phyloP scores from a whole-genome alignment of 352 stramenopile species.

The Pythium biforme region DNA sequence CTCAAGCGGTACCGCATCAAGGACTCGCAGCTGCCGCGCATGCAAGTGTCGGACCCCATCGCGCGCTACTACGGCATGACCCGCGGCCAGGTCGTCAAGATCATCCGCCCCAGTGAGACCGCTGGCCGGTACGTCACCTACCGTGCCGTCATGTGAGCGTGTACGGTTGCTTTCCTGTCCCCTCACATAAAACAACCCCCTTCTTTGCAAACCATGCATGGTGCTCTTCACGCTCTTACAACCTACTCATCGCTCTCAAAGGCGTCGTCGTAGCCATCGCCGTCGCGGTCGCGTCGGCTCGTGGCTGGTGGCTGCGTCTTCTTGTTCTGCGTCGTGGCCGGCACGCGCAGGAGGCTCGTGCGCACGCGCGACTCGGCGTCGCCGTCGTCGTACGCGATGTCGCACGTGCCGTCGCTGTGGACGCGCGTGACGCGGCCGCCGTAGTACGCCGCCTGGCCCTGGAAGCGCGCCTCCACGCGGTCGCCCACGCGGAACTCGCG shows the following conservation, averaged over 20 bases:
- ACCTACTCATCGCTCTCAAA: constrained; percentile 60
- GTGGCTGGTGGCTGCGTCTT: constrained; percentile 6
- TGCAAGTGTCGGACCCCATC: constrained; percentile 99
- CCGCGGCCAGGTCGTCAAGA: constrained; percentile 98
- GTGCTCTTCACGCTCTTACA: too few species aligned
- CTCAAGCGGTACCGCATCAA: constrained; percentile 99
- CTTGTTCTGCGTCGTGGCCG: background rate
- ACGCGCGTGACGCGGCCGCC: constrained; percentile 47
- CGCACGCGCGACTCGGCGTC: constrained; percentile 61
- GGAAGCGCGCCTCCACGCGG: constrained; percentile 61
- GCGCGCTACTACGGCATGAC: constrained; percentile 97
- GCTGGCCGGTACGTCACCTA: constrained; percentile 99
- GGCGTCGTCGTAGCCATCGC: constrained; percentile 46
- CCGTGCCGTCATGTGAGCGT: constrained; percentile 95
- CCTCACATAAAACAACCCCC: constrained; percentile 2
- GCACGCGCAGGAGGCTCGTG: constrained; percentile 38
- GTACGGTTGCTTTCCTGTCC: background rate
- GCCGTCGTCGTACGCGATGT: constrained; percentile 75
- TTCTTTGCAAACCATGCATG: too few species aligned
- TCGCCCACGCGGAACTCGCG: constrained; percentile 55
- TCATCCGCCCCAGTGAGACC: constrained; percentile 99
- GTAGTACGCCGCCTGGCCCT: constrained; percentile 49
- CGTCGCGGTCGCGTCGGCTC: constrained; percentile 16
- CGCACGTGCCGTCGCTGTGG: constrained; percentile 48
- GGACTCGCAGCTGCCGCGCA: constrained; percentile 98